A percentile compares a stretch with the other conserved stretches of the same genome.
Evolutionary conservation across 306 rosid genomes (phyloP).

Genomic region (Glycine latifolia): DNA sequence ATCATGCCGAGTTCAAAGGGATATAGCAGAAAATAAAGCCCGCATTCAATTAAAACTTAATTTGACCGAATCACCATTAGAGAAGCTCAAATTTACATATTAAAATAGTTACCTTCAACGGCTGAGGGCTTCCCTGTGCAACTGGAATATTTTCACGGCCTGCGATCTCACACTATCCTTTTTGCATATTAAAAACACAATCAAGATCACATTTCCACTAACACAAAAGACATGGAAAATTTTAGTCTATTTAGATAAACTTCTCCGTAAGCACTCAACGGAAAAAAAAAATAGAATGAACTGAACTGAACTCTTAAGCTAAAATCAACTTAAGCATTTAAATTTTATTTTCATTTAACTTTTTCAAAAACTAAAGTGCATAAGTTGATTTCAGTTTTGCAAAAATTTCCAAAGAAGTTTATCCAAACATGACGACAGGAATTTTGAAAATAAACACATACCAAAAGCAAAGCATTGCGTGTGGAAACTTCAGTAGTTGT

Average conservation of each 20-base stretch:
- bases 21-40: conserved; percentile 20
- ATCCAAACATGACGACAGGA: neutral
- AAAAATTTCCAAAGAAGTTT: neutral
- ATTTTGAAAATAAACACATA: conserved; percentile 51
- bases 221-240: neutral
- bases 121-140: conserved; percentile 81
- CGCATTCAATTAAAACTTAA: conserved; percentile 21
- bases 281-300: neutral
- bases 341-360: neutral
- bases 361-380: neutral
- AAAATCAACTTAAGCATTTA: neutral
- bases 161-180: conserved; percentile 99
- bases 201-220: conserved; percentile 55
- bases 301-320: neutral
- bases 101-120: conserved; percentile 75
- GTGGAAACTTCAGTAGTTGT: conserved; percentile 73
- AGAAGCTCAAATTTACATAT: conserved; percentile 29
- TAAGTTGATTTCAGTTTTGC: neutral
- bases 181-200: conserved; percentile 67
- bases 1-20: neutral
- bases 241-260: neutral
- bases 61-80: neutral
- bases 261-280: neutral
- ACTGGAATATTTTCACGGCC: conserved; percentile 79
- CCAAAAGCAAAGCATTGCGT: conserved; percentile 90